Evolutionary conservation across 129 eudicot species (phyloP), one percentile per base, ranked within the genome.

Genomic region (Erigeron canadensis): DNA sequence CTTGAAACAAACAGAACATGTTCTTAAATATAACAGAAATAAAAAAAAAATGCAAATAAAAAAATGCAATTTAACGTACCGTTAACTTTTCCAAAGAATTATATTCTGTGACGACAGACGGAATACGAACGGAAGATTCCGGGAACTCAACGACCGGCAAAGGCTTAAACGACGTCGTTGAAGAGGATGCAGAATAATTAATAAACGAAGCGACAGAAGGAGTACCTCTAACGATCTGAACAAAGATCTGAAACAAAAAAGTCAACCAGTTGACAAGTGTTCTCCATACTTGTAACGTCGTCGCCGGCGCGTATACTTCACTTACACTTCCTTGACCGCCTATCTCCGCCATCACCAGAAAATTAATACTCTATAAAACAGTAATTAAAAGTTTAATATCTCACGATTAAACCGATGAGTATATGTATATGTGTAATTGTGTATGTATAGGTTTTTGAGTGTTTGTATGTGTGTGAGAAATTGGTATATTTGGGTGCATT

Each of bases 221-320:
- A 46, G 98, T 85, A 11, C 95, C 98, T 44, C 88, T 85, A 19
- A 94, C 60, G 89, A 95, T 90, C 95, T 95, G 99, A 60, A 84
- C 76, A 18, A 95, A 95, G 97, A 90, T 90, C 96, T 95, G 97
- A 60, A 90, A 83, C 80, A 95, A 73, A 70, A 95, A 90, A 18
- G 86, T 81, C 73, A 95, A 47, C 97, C 99, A 95, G 87, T 90
- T 90, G 60, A 90, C 19, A 42, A 95, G 82, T 45, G 99, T 77
- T 70, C 82, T 76, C 97, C 97, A 94, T 72, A 87, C 85, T 65
- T 93, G 98, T 28, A 84, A 73, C 18, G 95, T 84, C 73, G 80
- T 85, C 77, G 95, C 78, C 67, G 87, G 91, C 84, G 89, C 91
- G 84, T 89, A 89, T n/a, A 89, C 96, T 63, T 93, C 96, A 65